Conservation (phyloP, 352 stramenopile genomes). For the Pythium brachiatum region DNA sequence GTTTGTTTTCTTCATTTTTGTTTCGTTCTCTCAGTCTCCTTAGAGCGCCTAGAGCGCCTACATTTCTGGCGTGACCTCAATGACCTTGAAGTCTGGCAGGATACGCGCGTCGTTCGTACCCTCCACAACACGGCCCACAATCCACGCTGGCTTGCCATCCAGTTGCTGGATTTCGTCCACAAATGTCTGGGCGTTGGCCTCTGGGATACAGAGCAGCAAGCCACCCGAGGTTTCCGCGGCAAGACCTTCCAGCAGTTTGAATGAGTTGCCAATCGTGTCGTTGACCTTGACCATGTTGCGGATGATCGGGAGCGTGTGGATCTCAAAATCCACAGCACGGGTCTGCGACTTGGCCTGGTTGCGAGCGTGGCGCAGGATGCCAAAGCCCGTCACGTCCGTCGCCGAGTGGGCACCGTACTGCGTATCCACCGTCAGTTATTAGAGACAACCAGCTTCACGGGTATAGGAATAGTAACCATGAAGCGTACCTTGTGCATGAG, state of each 20-base stretch:
- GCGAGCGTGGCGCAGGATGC: slow-evolving; percentile 90
- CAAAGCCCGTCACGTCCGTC: slow-evolving; percentile 97
- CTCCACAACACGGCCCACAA: slow-evolving; percentile 89
- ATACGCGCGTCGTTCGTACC: slow-evolving; percentile 69
- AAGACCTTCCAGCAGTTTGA: slow-evolving; percentile 90
- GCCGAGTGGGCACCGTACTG: slow-evolving; percentile 89
- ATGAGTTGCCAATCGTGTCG: slow-evolving; percentile 87
- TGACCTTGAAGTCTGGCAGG: slow-evolving; percentile 43
- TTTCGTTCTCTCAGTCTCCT: slow-evolving; percentile 21
- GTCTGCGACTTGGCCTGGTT: slow-evolving; percentile 94
- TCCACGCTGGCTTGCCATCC: slow-evolving; percentile 89
- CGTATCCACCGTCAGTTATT: no score
- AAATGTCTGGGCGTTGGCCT: slow-evolving; percentile 81
- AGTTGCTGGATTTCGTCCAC: slow-evolving; percentile 86
- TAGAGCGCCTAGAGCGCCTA: no score
- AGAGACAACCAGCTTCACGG: no score
- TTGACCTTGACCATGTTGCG: slow-evolving; percentile 88
- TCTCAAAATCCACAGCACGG: slow-evolving; percentile 85
- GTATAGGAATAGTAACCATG: no score
- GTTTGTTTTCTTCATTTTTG: neutral
- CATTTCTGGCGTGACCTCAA: slow-evolving; percentile 54
- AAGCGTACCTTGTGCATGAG: slow-evolving; percentile 86
- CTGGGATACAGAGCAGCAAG: slow-evolving; percentile 89
- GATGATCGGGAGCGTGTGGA: slow-evolving; percentile 94
- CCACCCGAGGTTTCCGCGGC: slow-evolving; percentile 94